Evolutionary conservation across 805 yeast genomes (phyloP).

Genomic region (Helenozyma rhizophorensis): DNA sequence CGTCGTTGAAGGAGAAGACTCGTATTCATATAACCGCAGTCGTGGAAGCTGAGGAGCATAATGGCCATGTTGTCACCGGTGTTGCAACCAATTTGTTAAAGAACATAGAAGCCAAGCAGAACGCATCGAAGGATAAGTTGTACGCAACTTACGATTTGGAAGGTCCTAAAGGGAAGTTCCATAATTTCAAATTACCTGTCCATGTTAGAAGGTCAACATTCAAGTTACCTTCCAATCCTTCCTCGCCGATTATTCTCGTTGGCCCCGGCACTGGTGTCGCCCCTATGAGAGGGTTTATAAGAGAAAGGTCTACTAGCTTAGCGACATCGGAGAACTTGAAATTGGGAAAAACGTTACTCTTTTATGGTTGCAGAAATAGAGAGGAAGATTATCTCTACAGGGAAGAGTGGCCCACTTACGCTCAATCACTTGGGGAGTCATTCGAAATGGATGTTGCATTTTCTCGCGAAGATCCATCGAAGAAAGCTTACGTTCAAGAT

Average conservation of each 20-base stretch:
- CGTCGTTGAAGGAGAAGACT: conserved; percentile 71
- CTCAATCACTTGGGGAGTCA: conserved; percentile 52
- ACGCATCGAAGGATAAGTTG: conserved; percentile 36
- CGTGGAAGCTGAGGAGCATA: conserved; percentile 59
- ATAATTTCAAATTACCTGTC: conserved; percentile 68
- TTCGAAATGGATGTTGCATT: conserved; percentile 81
- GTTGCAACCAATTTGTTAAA: conserved; percentile 87
- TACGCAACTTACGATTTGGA: conserved; percentile 60
- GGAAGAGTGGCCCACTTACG: conserved; percentile 83
- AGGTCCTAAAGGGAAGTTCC: conserved; percentile 74
- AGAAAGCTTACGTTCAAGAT: conserved; percentile 82
- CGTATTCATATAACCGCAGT: conserved; percentile 84
- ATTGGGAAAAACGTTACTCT: conserved; percentile 71
- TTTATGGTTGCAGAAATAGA: conserved; percentile 84
- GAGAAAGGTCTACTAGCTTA: conserved; percentile 71
- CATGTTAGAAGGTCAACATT: conserved; percentile 94
- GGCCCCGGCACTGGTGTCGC: conserved; percentile 99
- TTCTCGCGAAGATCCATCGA: conserved; percentile 60
- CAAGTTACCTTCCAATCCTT: conserved; percentile 83
- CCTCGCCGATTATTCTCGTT: conserved; percentile 81
- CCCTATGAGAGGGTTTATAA: conserved; percentile 91
- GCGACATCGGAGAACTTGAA: conserved; percentile 18
- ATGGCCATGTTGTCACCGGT: conserved; percentile 54
- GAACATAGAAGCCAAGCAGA: conserved; percentile 60
- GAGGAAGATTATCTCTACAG: conserved; percentile 78